Conservation (phyloP, 2,329 filamentous ascomycete species). For the Myriosclerotinia curreyana region DNA sequence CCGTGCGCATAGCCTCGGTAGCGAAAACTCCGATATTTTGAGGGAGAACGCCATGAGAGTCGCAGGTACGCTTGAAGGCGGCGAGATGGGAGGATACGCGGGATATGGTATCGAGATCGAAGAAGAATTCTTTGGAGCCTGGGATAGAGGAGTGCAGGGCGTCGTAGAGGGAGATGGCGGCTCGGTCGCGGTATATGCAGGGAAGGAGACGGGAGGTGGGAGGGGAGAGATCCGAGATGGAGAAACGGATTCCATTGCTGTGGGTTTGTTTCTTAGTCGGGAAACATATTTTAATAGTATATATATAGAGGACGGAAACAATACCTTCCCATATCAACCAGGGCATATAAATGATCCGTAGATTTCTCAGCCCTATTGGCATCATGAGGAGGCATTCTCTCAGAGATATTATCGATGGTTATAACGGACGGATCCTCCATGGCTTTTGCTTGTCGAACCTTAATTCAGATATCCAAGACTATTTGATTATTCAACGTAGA, state of each 20-base stretch:
- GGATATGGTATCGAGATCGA: conserved; percentile 56
- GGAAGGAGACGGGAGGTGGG: conserved; percentile 68
- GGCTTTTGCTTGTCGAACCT: neutral
- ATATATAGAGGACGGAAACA: conserved; percentile 13
- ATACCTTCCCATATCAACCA: conserved; percentile 42
- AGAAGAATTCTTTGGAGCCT: conserved; percentile 40
- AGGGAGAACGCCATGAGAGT: conserved; percentile 63
- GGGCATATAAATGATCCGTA: conserved; percentile 34
- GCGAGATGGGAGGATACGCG: conserved; percentile 64
- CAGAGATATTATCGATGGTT: conserved; percentile 36
- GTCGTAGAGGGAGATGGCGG: conserved; percentile 82
- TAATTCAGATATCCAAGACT: neutral
- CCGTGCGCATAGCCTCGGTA: conserved; percentile 83
- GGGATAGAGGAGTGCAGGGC: conserved; percentile 57
- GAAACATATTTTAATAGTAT: neutral
- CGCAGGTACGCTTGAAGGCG: conserved; percentile 69
- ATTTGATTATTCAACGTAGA: too few relatives aligned
- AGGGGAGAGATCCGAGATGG: conserved; percentile 76
- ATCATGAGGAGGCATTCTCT: conserved; percentile 33
- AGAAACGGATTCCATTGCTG: conserved; percentile 92
- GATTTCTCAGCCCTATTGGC: conserved; percentile 8
- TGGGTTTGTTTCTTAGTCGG: conserved; percentile 20
- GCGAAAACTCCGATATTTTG: conserved; percentile 72
- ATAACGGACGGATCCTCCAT: conserved; percentile 27
- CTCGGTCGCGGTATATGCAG: conserved; percentile 75